phyloP scores from a whole-genome alignment of 164 flowering plant genomes.

The Piper longum region DNA sequence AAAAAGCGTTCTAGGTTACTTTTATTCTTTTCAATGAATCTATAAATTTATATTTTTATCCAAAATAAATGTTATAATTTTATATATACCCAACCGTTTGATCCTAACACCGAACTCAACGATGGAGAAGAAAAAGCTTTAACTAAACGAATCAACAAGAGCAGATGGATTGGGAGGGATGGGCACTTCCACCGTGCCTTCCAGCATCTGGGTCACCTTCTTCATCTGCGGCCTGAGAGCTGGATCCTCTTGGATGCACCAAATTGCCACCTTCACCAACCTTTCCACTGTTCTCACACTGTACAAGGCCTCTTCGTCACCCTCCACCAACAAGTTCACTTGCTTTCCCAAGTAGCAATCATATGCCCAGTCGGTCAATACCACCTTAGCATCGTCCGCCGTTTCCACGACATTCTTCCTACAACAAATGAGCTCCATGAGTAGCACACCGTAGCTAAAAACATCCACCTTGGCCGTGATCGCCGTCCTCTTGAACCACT shows the following conservation, averaged over 20 bases:
- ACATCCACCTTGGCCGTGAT: conserved; percentile 7
- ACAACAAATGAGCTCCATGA: background rate
- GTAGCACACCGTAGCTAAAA: conserved; percentile 2
- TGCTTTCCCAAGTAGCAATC: background rate
- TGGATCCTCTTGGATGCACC: background rate
- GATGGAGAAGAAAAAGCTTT: background rate
- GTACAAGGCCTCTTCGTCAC: background rate
- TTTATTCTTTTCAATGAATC: too few relatives aligned
- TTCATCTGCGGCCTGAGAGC: background rate
- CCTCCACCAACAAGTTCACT: background rate
- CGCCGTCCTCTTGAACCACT: too few relatives aligned
- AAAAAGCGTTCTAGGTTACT: too few relatives aligned
- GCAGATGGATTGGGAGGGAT: conserved; percentile 16
- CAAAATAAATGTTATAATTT: too few relatives aligned
- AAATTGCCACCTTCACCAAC: background rate
- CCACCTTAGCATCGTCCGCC: background rate
- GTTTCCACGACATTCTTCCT: background rate
- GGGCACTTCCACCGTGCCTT: conserved; percentile 23
- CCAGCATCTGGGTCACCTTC: conserved; percentile 3
- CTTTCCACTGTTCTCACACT: background rate
- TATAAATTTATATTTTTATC: too few relatives aligned
- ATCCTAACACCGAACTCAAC: too few relatives aligned
- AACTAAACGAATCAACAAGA: conserved; percentile 2
- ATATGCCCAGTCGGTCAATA: background rate
- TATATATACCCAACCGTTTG: too few relatives aligned